Conservation (phyloP, 176 grass and related monocot species). For the Urochloa ruziziensis region DNA sequence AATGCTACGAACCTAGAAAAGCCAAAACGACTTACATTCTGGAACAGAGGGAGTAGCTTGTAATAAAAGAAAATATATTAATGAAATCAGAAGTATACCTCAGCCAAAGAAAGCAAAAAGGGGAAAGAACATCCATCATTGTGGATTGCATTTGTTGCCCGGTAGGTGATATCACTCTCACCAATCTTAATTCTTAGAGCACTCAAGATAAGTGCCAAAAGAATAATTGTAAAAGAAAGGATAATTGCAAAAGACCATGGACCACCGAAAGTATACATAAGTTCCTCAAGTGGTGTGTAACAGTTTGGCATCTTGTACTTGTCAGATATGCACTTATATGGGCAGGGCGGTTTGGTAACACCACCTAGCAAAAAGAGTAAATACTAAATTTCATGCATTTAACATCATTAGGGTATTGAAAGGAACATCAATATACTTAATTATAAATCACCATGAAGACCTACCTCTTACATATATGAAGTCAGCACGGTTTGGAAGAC, state of each 20-base stretch:
- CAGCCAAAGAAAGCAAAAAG: conserved; percentile 91
- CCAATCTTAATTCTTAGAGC: conserved; percentile 93
- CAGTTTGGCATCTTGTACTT: conserved; percentile 99
- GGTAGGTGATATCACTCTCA: conserved; percentile 66
- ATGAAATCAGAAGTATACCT: conserved; percentile 60
- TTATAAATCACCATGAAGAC: conserved; percentile 7
- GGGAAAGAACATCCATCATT: conserved; percentile 85
- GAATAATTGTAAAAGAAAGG: conserved; percentile 68
- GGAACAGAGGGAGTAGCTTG: no score
- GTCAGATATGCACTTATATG: conserved; percentile 87
- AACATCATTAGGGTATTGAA: conserved; percentile 15
- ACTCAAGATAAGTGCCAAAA: conserved; percentile 84
- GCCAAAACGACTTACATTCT: no score
- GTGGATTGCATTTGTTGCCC: conserved; percentile 68
- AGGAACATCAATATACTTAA: not conserved
- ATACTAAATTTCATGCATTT: conserved; percentile 12
- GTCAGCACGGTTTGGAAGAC: conserved; percentile 81
- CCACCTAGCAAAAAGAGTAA: conserved; percentile 68
- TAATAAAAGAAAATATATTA: conserved; percentile 15
- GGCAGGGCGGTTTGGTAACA: conserved; percentile 74
- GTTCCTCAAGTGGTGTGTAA: conserved; percentile 94
- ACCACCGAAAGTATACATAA: conserved; percentile 90
- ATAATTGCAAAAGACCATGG: conserved; percentile 86
- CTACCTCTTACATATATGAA: conserved; percentile 97
- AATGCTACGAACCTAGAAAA: no score